Evolutionary conservation across 73 alveolate genomes (phyloP).

Genomic region (Paramecium bursaria): DNA sequence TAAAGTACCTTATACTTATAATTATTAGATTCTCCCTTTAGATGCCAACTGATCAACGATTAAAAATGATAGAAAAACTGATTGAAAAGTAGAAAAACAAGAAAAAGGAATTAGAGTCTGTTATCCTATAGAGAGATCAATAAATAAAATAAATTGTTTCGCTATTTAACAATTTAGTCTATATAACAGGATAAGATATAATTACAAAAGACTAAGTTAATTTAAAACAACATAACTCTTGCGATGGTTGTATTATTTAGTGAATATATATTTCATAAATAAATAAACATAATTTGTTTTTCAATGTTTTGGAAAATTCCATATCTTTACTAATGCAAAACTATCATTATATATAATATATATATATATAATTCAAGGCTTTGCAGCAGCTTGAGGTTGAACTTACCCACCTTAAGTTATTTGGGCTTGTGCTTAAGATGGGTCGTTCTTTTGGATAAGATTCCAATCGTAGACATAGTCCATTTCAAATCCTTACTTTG

Average conservation of each 20-base stretch:
- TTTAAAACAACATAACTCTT: too few species aligned
- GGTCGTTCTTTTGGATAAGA: conserved; percentile 42
- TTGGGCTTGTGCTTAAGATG: too few species aligned
- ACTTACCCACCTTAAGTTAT: too few species aligned
- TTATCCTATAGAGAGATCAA: neutral
- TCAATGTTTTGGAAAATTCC: too few species aligned
- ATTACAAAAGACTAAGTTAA: too few species aligned
- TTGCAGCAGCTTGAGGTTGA: too few species aligned
- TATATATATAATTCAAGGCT: too few species aligned
- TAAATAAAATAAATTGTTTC: neutral
- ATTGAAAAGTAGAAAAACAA: neutral
- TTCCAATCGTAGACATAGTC: conserved; percentile 71
- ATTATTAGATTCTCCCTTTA: conserved; percentile 1
- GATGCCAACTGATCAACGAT: conserved; percentile 39
- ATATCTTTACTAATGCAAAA: too few species aligned
- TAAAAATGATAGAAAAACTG: neutral
- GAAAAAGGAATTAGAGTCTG: neutral
- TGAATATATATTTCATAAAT: too few species aligned
- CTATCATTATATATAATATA: too few species aligned
- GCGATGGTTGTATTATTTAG: too few species aligned
- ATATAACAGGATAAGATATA: conserved; percentile 31
- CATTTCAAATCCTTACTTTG: conserved; percentile 65
- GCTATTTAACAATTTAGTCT: conserved; percentile 15
- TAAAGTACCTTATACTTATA: neutral
- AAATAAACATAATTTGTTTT: too few species aligned